Evolutionary conservation across 148 eudicot genomes (phyloP), one percentile per base, ranked within the genome.

Genomic region (Fagopyrum tataricum): DNA sequence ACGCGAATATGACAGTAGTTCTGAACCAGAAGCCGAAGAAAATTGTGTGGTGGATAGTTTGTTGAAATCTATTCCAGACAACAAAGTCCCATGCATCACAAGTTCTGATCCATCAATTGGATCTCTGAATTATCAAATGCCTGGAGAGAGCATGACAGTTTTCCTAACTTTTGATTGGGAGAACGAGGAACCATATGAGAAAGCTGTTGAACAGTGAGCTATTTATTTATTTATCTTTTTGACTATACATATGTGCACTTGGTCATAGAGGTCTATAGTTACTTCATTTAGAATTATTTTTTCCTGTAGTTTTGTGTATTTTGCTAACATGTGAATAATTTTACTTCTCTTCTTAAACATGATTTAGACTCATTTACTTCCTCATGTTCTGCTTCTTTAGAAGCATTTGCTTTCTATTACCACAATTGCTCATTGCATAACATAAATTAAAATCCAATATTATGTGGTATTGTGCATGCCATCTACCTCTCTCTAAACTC

Each of bases 111-210:
- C 81, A 73, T 72, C 79, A 83, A 87, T 72, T 64, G 93, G 82
- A 43, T 82, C 89, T 58, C 79, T 78, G 74, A 81, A 85, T 72
- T 66, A 85, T 74, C 81, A 76, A 82, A 78, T 74, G 82, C 75
- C 82, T 72, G 88, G 81, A 76, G 81, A 79, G 71, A 88, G 81
- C 80, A 76, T 81, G 40, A 85, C 88, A 37, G 85, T 87, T 70
- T 89, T 84, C 78, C 84, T 90, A 78, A 87, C 97, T 78, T 88
- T 96, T 81, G 96, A 92, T 78, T 90, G 99, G 97, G 99, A 92
- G 79, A 90, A 96, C 78, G 99, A 96, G 77, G 91, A 86, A 62
- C 96, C 96, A 23, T 96, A 90, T 81, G 99, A 86, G 79, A 86
- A 79, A 82, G 96, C 99, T 72, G 97, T 92, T 47, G 92, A 88